These are phyloP conservation scores for Pleurostoma richardsiae DNA, from an alignment of 2,329 filamentous ascomycete genomes.

Conservation along the genomic window DNA sequence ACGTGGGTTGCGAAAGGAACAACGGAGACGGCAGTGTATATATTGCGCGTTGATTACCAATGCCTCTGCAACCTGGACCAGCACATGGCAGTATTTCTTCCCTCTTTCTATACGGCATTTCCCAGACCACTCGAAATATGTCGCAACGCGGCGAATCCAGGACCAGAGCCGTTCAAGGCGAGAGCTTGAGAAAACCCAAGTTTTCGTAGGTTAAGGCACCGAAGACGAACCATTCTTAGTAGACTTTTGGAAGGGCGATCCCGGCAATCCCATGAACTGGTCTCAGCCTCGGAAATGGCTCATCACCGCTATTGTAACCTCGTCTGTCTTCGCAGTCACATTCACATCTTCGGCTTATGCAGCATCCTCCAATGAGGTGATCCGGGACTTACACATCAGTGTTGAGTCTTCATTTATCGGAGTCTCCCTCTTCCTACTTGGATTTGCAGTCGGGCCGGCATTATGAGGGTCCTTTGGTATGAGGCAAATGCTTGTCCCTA, in stretches of 20 bases:
- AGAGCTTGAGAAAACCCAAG: too few species aligned
- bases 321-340: constrained; percentile 46
- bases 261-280: constrained; percentile 48
- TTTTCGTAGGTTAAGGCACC: too few species aligned
- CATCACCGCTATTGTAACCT: constrained; percentile 40
- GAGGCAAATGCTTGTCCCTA: neutral
- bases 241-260: constrained; percentile 44
- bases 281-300: constrained; percentile 40
- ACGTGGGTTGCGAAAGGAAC: too few species aligned
- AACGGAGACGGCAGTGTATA: too few species aligned
- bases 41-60: too few species aligned
- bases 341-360: constrained; percentile 45
- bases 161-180: too few species aligned
- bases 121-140: too few species aligned
- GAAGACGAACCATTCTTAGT: constrained; percentile 42
- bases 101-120: too few species aligned
- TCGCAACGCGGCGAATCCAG: too few species aligned
- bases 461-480: constrained; percentile 39
- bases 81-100: too few species aligned
- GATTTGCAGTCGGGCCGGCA: constrained; percentile 43
- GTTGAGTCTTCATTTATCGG: constrained; percentile 39
- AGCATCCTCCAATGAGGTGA: constrained; percentile 28
- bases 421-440: constrained; percentile 46
- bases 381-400: constrained; percentile 30
- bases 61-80: too few species aligned